These are phyloP conservation scores for Cercophora samala DNA, from an alignment of 495 filamentous ascomycete species.

Conservation along the genomic window DNA sequence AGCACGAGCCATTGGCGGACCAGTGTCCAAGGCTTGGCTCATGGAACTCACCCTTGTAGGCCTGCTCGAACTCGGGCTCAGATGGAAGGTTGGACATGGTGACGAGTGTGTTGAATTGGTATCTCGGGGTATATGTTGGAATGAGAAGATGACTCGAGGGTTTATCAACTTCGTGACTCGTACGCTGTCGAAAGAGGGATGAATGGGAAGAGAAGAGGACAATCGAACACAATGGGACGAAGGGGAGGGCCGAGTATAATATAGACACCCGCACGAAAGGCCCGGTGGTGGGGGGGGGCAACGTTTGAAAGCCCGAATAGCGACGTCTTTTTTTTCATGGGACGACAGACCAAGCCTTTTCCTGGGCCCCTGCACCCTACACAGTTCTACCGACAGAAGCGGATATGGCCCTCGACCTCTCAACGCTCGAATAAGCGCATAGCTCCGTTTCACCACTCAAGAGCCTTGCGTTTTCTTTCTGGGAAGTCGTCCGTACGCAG, in stretches of 20 bases:
- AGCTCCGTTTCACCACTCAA: conserved; percentile 19
- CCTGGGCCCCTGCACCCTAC: conserved; percentile 9
- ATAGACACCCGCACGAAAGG: conserved; percentile 14
- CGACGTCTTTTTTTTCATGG: conserved; percentile 1
- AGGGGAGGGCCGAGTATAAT: conserved; percentile 18
- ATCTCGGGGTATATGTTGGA: conserved; percentile 9
- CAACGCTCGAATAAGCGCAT: not conserved
- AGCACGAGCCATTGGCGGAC: conserved; percentile 8
- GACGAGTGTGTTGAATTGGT: conserved; percentile 17
- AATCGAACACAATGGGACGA: conserved; percentile 7
- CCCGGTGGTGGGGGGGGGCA: conserved; percentile 13
- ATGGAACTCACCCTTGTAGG: conserved; percentile 75
- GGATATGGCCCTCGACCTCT: not conserved
- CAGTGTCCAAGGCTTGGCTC: not conserved
- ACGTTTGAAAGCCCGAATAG: conserved; percentile 3
- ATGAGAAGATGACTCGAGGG: conserved; percentile 4
- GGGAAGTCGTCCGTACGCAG: conserved; percentile 14
- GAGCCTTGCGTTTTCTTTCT: not conserved
- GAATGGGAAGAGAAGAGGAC: conserved; percentile 13
- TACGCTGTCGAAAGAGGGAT: conserved; percentile 12
- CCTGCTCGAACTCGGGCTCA: conserved; percentile 99
- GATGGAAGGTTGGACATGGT: conserved; percentile 78
- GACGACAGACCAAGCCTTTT: conserved; percentile 2
- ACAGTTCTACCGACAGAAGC: conserved; percentile 15
- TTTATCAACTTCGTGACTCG: conserved; percentile 21